Conservation (phyloP, 129 eudicot species). For the Mikania micrantha region DNA sequence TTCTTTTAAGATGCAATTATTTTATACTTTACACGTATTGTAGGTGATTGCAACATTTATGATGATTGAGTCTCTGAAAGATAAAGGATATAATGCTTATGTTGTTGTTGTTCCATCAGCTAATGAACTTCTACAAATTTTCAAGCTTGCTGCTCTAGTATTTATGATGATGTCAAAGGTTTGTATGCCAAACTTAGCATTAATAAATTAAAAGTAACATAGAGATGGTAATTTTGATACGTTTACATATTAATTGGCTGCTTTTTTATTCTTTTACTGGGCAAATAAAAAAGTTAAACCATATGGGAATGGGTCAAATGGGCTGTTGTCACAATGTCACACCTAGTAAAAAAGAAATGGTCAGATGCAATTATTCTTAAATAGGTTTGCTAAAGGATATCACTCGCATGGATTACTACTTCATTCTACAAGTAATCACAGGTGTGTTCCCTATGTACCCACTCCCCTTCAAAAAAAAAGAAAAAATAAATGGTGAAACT, state of each 20-base stretch:
- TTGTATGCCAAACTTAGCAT: neutral
- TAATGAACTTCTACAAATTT: constrained; percentile 59
- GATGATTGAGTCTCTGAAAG: constrained; percentile 80
- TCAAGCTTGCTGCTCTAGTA: constrained; percentile 81
- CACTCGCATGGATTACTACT: no score
- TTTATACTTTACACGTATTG: constrained; percentile 19
- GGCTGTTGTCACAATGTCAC: no score
- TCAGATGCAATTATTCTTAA: no score
- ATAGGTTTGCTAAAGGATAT: no score
- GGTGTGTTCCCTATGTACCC: no score
- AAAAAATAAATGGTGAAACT: no score
- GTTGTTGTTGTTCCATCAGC: constrained; percentile 62
- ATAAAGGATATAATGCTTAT: constrained; percentile 79
- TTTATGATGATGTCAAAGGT: constrained; percentile 91
- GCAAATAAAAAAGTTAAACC: neutral
- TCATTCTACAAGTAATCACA: no score
- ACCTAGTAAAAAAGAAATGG: no score
- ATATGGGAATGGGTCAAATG: no score
- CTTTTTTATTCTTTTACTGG: neutral
- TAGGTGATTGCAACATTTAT: constrained; percentile 86
- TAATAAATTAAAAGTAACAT: neutral
- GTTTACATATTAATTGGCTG: neutral
- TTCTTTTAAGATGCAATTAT: neutral
- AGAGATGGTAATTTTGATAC: neutral
- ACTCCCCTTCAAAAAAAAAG: no score